Evolutionary conservation across 176 grass and related monocot species (phyloP).

Genomic region (Ampelocalamus luodianensis): DNA sequence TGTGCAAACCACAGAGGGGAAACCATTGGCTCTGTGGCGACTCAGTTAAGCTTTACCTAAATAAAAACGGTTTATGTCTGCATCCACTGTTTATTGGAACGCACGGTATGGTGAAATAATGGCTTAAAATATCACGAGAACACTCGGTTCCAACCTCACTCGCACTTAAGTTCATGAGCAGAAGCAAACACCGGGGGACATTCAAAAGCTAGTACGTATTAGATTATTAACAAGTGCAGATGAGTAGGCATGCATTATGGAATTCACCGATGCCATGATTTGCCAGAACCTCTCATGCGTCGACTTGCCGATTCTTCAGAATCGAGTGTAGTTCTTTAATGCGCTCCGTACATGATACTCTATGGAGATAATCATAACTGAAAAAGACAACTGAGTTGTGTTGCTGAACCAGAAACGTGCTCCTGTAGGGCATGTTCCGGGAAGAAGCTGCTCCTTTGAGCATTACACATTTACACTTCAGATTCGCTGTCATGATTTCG

Average conservation of each 20-base stretch:
- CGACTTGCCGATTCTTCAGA: background rate
- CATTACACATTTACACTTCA: too few species aligned
- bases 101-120: background rate
- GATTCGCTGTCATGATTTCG: background rate
- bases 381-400: background rate
- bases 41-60: conserved; percentile 20
- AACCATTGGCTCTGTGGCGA: background rate
- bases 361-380: background rate
- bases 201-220: too few species aligned
- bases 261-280: background rate
- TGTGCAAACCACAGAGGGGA: background rate
- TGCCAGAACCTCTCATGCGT: background rate
- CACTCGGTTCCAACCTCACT: background rate
- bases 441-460: background rate
- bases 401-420: background rate
- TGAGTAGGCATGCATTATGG: background rate
- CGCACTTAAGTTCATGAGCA: background rate
- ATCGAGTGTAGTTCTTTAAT: too few species aligned
- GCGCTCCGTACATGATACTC: too few species aligned
- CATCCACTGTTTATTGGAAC: background rate
- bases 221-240: background rate
- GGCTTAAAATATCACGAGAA: background rate
- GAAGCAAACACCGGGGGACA: background rate
- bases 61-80: background rate
- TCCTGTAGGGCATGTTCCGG: background rate